Evolutionary conservation across 73 alveolate genomes (phyloP).

Genomic region (Uronychia binucleata): DNA sequence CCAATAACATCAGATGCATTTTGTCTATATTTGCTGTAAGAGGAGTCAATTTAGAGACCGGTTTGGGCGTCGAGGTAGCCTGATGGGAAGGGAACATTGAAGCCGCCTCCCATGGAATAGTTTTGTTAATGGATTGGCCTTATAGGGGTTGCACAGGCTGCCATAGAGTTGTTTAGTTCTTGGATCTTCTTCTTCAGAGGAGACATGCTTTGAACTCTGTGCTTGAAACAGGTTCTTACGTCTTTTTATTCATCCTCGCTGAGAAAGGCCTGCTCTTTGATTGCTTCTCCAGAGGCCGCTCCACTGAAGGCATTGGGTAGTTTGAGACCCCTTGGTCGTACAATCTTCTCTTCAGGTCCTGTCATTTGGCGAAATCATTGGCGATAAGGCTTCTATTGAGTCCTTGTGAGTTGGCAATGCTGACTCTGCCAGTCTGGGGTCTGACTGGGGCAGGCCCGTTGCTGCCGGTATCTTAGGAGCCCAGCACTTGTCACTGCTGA

Average conservation of each 20-base stretch:
- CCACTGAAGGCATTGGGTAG: slow-evolving; percentile 70
- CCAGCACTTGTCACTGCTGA: background rate
- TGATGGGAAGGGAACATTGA: background rate
- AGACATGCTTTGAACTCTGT: slow-evolving; percentile 10
- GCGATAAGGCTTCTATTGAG: background rate
- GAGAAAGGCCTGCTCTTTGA: slow-evolving; percentile 51
- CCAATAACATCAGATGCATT: background rate
- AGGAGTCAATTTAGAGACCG: too few relatives aligned
- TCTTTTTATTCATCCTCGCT: slow-evolving; percentile 54
- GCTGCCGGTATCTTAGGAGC: background rate
- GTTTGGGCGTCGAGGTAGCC: too few relatives aligned
- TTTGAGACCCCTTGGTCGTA: slow-evolving; percentile 69
- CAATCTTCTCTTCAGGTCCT: slow-evolving; percentile 46
- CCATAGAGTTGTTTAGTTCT: slow-evolving; percentile 35
- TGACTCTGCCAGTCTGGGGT: background rate
- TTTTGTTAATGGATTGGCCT: background rate
- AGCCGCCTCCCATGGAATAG: background rate
- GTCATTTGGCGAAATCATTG: slow-evolving; percentile 25
- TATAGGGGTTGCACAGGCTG: background rate
- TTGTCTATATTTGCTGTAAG: background rate
- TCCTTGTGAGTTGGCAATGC: background rate
- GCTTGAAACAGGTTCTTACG: background rate
- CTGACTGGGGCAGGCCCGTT: background rate
- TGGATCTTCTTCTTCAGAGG: slow-evolving; percentile 48
- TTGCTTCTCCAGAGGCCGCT: slow-evolving; percentile 59